Evolutionary conservation across 164 flowering plant genomes (phyloP), one percentile per base, ranked within the genome.

Genomic region (Dillenia suffruticosa): DNA sequence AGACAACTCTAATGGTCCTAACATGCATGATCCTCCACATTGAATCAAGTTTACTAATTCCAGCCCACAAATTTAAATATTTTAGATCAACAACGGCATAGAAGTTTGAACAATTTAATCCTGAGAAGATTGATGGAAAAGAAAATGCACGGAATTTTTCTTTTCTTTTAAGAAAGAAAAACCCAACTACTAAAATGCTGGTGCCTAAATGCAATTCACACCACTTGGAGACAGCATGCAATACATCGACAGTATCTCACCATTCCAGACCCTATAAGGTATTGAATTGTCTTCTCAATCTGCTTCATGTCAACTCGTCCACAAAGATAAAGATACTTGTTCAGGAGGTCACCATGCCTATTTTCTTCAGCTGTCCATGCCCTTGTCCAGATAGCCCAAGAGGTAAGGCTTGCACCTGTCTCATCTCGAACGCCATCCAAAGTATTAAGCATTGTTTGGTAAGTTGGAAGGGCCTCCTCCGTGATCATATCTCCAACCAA

Each of bases 361-460:
- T 76, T 79, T 64, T 82, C 86, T 64, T 82, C 86, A 48, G 82
- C 82, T 12, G 86, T 78, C 86, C 84, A 82, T 17, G 82, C 76
- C 71, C 84, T 72, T 1, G 70, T 76, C 84, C 86, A 82, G 12
- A 71, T 56, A 1, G 84, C 86, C 86, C 84, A 82, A 15, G 84
- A 54, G 62, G 79, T 71, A 11, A 59, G 76, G 68, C 84, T 78
- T 14, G 78, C 80, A 51, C 84, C 82, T 1, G 82, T 80, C 59
- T 78, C 82, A 62, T 80, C 87, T 19, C 79, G 68, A 51, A 78
- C 71, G 2, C 82, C 86, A 63, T 82, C 82, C 2, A 68, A 62
- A 10, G 79, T 76, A 53, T 82, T 80, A 14, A 82, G 66, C 77
- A 74, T 76, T n/a, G 87, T 80, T 58, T 80, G 84, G 57, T 82